Base-by-base conservation (phyloP, 2,329 filamentous ascomycete genomes). In the Aspergillus fumigatiaffinis region DNA sequence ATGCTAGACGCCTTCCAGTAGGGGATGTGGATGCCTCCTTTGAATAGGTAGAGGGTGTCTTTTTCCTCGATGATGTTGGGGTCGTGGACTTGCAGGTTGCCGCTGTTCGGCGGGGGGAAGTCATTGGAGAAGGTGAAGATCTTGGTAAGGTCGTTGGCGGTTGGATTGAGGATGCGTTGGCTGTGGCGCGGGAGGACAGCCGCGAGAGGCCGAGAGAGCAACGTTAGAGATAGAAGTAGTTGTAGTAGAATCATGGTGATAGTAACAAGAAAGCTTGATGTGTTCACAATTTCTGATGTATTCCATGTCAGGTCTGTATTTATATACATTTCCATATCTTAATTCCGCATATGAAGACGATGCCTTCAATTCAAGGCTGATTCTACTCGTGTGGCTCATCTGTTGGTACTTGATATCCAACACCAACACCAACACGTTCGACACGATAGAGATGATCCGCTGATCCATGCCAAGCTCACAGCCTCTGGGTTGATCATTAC, bases 11-110 rank as follows among this genome's bases (percentile, higher is more conserved):
- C 55, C 35, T 63, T 68, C 59, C 54, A 62, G 21, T 61, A 57
- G 8, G 61, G 62, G 14, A 71, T 46, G 51, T 63, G 53, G n/a
- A 56, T 42, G 17, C 63, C 69, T 7, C 66, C 66, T 47, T 65
- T 67, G 57, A 71, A 70, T 35, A 71, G 63, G 56, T 72, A 71
- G 57, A 64, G 70, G 44, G 52, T 38, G 21, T 53, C 56, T 17
- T 69, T 51, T 48, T 60, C 56, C 6, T 62, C 41, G 32, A 72
- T 32, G 20, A 71, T 64, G 38, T 70, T 70, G 5, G 69, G 69
- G 44, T 71, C 69, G 51, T 71, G 69, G 4, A 51, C 64, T 38
- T 38, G 26, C 14, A 67, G 17, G 17, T 66, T 53, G 14, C 62
- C 66, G 12, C 28, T 23, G n/a, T 68, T 68, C 8, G 66, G 57